Base-by-base conservation (phyloP, 805 yeast genomes). In the Kuraishia ogatae region DNA sequence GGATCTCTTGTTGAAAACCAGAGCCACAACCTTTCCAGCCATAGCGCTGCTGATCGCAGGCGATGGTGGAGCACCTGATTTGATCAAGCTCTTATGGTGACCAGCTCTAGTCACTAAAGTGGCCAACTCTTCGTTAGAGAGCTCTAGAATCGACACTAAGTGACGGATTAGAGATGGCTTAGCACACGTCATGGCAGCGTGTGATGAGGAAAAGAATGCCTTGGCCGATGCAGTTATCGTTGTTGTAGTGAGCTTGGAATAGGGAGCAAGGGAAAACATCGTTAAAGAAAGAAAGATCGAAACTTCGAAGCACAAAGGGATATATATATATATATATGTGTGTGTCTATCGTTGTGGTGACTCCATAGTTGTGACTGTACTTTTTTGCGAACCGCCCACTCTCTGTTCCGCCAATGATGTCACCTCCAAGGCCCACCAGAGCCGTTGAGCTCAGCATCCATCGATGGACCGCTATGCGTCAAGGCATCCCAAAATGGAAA, bases 1-100 rank as follows among this genome's bases (percentile, higher is more conserved):
- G 6, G 97, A 89, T 70, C 99, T 83, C 68, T 94, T 94, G 56
- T 90, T 80, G 71, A 94, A 94, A 50, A 94, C 68, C 64, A 94
- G 71, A 0, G 97, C 90, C 24, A 89, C 84, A 2, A 93, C 80
- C 68, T 85, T 89, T 1, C 97, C 98, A 47, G 81, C 71, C 52
- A 94, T 72, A 54, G 89, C 75, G 55, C 75, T 76, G 57, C 75
- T 68, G 19, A 66, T 63, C 52, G 64, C 66, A n/a, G 73, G 65
- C 1, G 75, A 62, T 11, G 69, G 63, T 24, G 71, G 66, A 53
- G 78, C 70, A n/a, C 84, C 82, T 4, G 78, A 67, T 63, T 82
- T 83, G 67, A 87, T 82, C 43, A 81, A 71, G 4, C 70, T 60
- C 67, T 94, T 93, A 71, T 80, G 89, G 55, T 75, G 61, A 53